Base-by-base conservation (phyloP, 768 basidiomycete species). In the Grammothele lineata region DNA sequence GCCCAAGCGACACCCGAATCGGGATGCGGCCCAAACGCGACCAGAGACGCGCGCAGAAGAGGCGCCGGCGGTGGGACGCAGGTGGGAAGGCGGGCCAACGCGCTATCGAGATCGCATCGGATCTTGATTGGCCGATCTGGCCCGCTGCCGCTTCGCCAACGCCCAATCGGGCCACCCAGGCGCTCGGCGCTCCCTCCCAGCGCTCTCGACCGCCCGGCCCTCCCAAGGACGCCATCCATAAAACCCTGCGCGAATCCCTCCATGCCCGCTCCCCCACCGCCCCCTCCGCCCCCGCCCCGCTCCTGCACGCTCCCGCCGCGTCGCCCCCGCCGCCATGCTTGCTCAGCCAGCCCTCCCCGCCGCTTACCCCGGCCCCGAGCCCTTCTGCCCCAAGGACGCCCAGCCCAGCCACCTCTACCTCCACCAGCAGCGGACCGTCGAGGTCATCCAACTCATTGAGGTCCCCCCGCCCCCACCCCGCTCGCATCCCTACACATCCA, bases 401-500 rank as follows among this genome's bases (percentile, higher is more conserved):
- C 53, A 64, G 52, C 72, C 63, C 49, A 50, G 57, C 56, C 50
- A 68, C n/a, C 56, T 62, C 51, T 70, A 77, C 70, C 59, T 60
- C 45, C 56, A 51, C 54, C 55, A 77, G 48, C 76, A 72, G 1
- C 73, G 76, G 61, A 62, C 74, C 18, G 65, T 80, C 18, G 77
- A 82, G 61, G 80, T 86, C 68, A 87, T 88, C 42, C 78, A 87
- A 67, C 85, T 87, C 64, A 78, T 80, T 40, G 85, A 87, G 58
- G 80, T 74, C 7, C 62, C 77, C 0, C 74, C 84, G 1, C 83
- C 84, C 0, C 66, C 71, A 12, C 74, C 72, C 11, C 66, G 70
- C 33, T 67, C 57, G 40, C 65, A 72, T 36, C 62, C 68, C 38
- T 75, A 65, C 50, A 66, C 59, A 59, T 62, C 54, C 55, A 57